These are phyloP conservation scores for Nicotiana undulata DNA, from an alignment of 257 asterid species.

Conservation along the genomic window DNA sequence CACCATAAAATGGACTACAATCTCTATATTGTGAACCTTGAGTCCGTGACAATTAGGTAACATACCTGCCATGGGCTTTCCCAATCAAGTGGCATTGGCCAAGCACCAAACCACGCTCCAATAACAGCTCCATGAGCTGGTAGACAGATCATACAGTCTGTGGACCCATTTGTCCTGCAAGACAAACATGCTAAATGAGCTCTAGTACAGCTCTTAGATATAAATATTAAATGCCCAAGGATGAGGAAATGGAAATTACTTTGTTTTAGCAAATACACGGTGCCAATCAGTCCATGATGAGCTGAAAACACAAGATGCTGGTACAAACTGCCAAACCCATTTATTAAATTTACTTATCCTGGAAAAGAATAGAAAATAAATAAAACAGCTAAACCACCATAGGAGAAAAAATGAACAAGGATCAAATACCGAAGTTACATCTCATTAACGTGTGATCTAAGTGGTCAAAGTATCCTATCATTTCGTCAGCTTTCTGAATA, in stretches of 20 bases:
- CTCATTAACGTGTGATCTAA: background rate
- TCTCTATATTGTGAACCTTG: background rate
- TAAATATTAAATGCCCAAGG: background rate
- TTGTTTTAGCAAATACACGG: constrained; percentile 57
- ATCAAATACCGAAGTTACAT: background rate
- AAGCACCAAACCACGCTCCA: constrained; percentile 98
- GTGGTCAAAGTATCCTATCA: background rate
- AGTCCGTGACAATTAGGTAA: background rate
- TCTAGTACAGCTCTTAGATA: background rate
- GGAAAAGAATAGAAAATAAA: constrained; percentile 3
- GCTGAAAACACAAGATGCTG: constrained; percentile 77
- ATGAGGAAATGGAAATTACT: constrained; percentile 30
- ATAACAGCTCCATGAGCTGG: constrained; percentile 87
- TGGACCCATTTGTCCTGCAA: constrained; percentile 44
- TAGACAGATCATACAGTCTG: constrained; percentile 58
- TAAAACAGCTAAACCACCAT: background rate
- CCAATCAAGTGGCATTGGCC: constrained; percentile 99
- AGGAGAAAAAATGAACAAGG: background rate
- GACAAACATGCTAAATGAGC: background rate
- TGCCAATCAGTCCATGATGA: constrained; percentile 79
- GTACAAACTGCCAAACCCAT: constrained; percentile 58
- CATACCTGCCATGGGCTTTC: constrained; percentile 95
- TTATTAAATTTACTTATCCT: background rate
- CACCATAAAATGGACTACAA: background rate
- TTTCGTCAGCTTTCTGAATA: background rate